Evolutionary conservation across 2,329 filamentous ascomycete genomes (phyloP), one percentile per base, ranked within the genome.

Genomic region (Aschersonia sp.): DNA sequence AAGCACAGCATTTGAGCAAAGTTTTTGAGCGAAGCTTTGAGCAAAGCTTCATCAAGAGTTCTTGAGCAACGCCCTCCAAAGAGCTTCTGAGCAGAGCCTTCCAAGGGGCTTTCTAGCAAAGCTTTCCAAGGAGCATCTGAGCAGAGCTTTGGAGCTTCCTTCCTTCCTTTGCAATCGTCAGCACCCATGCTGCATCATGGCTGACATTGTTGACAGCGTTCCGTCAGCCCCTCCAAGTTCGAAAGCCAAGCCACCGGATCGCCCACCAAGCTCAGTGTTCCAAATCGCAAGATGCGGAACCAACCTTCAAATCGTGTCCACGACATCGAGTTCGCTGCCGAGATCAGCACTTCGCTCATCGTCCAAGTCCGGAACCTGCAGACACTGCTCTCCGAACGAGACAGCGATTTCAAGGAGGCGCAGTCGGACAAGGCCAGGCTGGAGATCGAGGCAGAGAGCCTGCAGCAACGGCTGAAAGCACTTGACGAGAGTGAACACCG

Each of bases 251-350:
- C 86, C 42, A 84, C 83, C 7, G 83, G 79, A 49, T 95, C 90
- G 30, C 90, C 90, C 2, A 88, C 86, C 42, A 98, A 97, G 67
- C 73, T 94, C 52, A 84, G 76, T 56, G 85, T 92, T 7, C 88
- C 88, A 1, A 90, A 86, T 55, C 79, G 90, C 55, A 92, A 89
- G 62, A 77, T 92, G 60, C 79, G 92, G 48, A 97, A 97, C 56
- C 90, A 95, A 60, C 85, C 87, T 2, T 78, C 84, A 8, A 92
- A 82, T 60, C 81, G 89, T 46, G 83, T 94, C 10, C 88, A 97
- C 61, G 92, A 98, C 59, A 94, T 98, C 59, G 88, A 95, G 57
- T 94, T 98, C 59, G 92, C 90, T n/a, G 89, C 92, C 45, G 90
- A 98, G 61, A 95, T 98, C 58, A 95, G 88, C 59, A 95, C 87